phyloP scores from a whole-genome alignment of 2,329 filamentous ascomycete genomes.

The Penicillium thymicola region DNA sequence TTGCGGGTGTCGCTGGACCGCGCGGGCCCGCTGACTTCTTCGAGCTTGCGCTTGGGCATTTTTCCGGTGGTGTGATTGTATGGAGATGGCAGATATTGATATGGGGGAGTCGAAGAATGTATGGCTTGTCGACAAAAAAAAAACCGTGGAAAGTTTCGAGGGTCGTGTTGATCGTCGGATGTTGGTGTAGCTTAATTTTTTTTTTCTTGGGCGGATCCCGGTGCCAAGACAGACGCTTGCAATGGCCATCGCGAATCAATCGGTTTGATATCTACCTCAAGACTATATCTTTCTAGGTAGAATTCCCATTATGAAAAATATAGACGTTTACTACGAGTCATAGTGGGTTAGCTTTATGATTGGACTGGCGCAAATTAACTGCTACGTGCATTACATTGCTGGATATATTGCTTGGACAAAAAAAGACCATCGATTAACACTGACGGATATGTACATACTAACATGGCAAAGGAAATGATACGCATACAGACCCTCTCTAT shows the following conservation, averaged over 20 bases:
- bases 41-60: slow-evolving; percentile 44
- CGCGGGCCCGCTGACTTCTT: slow-evolving; percentile 28
- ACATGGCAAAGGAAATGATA: slow-evolving; percentile 35
- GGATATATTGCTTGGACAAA: not conserved
- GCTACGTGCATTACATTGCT: not conserved
- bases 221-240: slow-evolving; percentile 17
- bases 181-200: slow-evolving; percentile 18
- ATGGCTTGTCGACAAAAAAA: not conserved
- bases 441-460: slow-evolving; percentile 39
- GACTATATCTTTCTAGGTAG: too few species aligned
- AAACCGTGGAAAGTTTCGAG: not conserved
- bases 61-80: not conserved
- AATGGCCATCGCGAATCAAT: not conserved
- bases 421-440: slow-evolving; percentile 25
- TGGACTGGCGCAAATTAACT: not conserved
- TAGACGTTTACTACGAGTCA: too few species aligned
- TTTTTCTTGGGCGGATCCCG: slow-evolving; percentile 20
- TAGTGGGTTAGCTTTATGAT: rapidly evolving
- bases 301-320: not conserved
- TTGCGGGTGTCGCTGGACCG: slow-evolving; percentile 25
- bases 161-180: not conserved
- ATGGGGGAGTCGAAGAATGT: not conserved
- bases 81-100: too few species aligned
- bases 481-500: slow-evolving; percentile 52
- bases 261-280: not conserved